Evolutionary conservation across 2,329 filamentous ascomycete genomes (phyloP).

Genomic region (Botrytis deweyae): DNA sequence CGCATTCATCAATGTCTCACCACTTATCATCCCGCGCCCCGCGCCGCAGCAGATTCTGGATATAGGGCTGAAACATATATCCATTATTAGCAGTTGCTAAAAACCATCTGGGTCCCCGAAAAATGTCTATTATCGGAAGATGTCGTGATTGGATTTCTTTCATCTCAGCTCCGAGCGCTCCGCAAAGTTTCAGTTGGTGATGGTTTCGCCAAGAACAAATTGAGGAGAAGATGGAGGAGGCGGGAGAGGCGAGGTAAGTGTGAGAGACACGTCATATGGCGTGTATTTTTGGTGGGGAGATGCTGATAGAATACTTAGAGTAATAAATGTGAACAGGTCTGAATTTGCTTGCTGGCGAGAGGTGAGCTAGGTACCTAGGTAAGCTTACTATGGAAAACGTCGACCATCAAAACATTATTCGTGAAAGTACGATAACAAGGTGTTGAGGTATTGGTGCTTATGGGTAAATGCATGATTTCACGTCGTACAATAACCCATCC

Average conservation of each 20-base stretch:
- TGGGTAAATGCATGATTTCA: not conserved
- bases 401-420: not conserved
- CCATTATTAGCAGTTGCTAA: conserved; percentile 1
- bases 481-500: not conserved
- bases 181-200: not conserved
- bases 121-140: not conserved
- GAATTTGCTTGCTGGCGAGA: not conserved
- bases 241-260: not conserved
- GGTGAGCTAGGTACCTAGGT: not conserved
- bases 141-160: conserved; percentile 3
- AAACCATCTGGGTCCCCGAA: not conserved
- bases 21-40: not conserved
- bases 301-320: not conserved
- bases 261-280: not conserved
- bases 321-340: not conserved
- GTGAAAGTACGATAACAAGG: not conserved
- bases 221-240: not conserved
- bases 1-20: not conserved
- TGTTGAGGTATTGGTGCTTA: not conserved
- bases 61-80: conserved; percentile 16
- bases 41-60: not conserved
- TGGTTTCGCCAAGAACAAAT: not conserved
- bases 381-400: not conserved
- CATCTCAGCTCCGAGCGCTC: conserved; percentile 1
- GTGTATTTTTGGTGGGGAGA: not conserved